phyloP scores from a whole-genome alignment of 495 filamentous ascomycete genomes.

The Cudoniella acicularis region DNA sequence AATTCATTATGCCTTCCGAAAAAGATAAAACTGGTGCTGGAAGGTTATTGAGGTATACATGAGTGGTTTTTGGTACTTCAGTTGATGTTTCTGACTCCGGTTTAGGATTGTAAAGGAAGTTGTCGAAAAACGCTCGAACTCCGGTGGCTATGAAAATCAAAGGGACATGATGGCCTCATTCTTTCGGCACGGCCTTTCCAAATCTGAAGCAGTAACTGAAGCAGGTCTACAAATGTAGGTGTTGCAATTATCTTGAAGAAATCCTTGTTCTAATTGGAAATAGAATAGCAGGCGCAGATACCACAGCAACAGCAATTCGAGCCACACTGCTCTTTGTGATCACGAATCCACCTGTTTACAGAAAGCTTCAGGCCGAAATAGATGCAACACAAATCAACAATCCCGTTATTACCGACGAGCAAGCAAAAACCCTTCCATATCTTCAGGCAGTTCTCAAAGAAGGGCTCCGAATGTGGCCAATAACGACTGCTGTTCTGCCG shows the following conservation, averaged over 20 bases:
- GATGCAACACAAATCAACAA: conserved; percentile 21
- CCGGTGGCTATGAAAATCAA: conserved; percentile 8
- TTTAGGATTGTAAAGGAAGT: conserved; percentile 35
- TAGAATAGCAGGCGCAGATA: conserved; percentile 55
- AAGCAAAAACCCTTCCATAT: conserved; percentile 42
- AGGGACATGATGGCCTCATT: conserved; percentile 41
- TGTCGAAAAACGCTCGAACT: conserved; percentile 30
- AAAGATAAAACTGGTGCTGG: conserved; percentile 51
- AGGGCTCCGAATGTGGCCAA: conserved; percentile 41
- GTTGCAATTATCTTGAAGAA: conserved; percentile 15
- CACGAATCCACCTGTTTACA: conserved; percentile 8
- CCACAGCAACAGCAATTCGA: conserved; percentile 55
- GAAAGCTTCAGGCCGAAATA: conserved; percentile 8
- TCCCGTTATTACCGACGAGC: conserved; percentile 34
- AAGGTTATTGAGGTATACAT: conserved; percentile 41
- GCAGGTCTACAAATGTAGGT: conserved; percentile 37
- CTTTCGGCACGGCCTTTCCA: conserved; percentile 36
- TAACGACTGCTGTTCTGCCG: conserved; percentile 30
- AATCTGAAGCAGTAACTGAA: conserved; percentile 39
- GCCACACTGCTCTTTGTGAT: conserved; percentile 49
- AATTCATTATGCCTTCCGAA: conserved; percentile 47
- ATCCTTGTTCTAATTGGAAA: conserved; percentile 33
- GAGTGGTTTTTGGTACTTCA: background rate
- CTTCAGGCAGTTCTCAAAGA: conserved; percentile 49
- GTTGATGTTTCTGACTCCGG: too few relatives aligned